Evolutionary conservation across 768 basidiomycete species (phyloP), one percentile per base, ranked within the genome.

Genomic region (Leccinum subtestaceum): DNA sequence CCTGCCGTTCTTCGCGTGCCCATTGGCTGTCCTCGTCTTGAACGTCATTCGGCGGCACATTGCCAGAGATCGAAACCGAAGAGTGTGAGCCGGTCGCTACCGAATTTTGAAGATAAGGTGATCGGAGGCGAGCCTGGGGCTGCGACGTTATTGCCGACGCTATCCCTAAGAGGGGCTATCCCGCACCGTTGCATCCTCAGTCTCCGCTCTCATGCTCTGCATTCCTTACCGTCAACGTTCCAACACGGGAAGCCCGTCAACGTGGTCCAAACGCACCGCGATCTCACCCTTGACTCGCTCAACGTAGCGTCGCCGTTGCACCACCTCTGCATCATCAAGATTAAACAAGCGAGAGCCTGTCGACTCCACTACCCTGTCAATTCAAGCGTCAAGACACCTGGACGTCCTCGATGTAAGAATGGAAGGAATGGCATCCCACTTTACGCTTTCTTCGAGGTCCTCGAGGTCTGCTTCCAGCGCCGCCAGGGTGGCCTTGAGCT

Each of bases 381-480:
- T 57, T 43, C 59, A 60, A 58, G 43, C 5, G 53, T 60, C 52
- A 60, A 23, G 23, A 56, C 15, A 53, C 13, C 34, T 23, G 15
- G n/a, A 36, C 34, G 32, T 17, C 27, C 27, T 29, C 52, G 2
- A 32, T 34, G 19, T 36, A 43, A 32, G 6, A 10, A 23, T 38
- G 34, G 45, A 52, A 40, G 4, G 27, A 27, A n/a, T 40, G 23
- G 56, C 52, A 1, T 70, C 82, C 63, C 72, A 92, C 91, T 84
- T 87, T 47, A 98, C 95, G 67, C 92, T 94, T 68, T 93, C 93
- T 52, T 97, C 95, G n/a, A 98, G 75, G 70, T 94, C 94, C 60
- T 94, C 92, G 23, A 96, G 70, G 75, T 98, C 95, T 0, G 89
- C 88, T 68, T 95, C 91, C 27, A 98, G 76, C 2, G 87, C 76